Percentiles rank a stretch among this genome's conserved stretches.
These are phyloP conservation scores for Plantago rigida DNA, from an alignment of 305 asterid genomes.

Conservation along the genomic window DNA sequence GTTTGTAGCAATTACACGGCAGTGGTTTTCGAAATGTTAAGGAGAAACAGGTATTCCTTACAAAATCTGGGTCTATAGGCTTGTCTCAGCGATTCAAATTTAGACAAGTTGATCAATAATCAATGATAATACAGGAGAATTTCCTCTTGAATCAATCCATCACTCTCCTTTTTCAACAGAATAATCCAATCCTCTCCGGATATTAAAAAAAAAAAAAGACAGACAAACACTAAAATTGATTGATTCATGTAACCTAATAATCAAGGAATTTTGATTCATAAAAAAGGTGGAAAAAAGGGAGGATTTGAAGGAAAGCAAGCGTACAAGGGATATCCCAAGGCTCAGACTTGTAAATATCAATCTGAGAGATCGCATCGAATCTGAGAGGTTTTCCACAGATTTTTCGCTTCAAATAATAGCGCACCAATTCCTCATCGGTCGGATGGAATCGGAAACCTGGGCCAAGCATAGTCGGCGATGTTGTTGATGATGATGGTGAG, in stretches of 20 bases:
- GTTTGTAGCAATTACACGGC: too few species aligned
- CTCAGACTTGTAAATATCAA: constrained; percentile 81
- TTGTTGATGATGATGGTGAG: too few species aligned
- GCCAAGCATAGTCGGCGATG: constrained; percentile 44
- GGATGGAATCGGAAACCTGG: constrained; percentile 97
- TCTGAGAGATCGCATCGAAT: constrained; percentile 64
- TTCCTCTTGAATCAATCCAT: too few species aligned
- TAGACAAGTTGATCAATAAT: neutral
- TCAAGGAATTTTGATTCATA: neutral
- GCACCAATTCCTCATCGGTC: constrained; percentile 94
- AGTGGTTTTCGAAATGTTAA: too few species aligned
- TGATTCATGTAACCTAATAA: too few species aligned
- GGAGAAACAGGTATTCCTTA: neutral
- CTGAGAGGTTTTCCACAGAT: constrained; percentile 56
- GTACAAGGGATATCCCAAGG: constrained; percentile 97
- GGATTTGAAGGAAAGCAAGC: constrained; percentile 4
- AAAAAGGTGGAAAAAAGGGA: neutral
- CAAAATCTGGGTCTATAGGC: neutral
- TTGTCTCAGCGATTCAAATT: neutral
- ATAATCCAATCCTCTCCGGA: too few species aligned
- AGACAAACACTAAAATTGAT: too few species aligned
- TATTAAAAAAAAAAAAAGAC: too few species aligned
- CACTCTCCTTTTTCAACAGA: too few species aligned
- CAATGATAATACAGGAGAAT: too few species aligned
- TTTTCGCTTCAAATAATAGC: constrained; percentile 73